A percentile compares a stretch with the other conserved stretches of the same genome.
Evolutionary conservation across 768 basidiomycete species (phyloP).

Genomic region (Leccinum truebloodii): DNA sequence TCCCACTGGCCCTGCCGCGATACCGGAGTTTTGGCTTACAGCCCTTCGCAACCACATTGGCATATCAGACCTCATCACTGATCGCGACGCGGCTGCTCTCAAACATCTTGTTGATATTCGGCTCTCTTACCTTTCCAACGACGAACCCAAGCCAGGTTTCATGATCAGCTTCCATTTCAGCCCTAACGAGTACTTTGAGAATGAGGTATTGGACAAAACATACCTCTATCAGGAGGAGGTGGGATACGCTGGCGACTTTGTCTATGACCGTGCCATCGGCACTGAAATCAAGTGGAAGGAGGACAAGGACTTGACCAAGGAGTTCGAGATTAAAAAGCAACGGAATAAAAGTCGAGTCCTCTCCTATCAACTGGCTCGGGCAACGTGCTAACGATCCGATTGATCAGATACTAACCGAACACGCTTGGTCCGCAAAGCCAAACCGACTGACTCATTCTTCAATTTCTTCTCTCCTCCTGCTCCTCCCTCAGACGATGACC

Average conservation of each 20-base stretch:
- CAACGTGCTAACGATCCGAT: slow-evolving; percentile 3
- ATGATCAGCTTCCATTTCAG: slow-evolving; percentile 82
- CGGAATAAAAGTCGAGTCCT: slow-evolving; percentile 86
- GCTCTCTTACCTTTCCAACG: slow-evolving; percentile 69
- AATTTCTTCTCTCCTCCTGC: slow-evolving; percentile 92
- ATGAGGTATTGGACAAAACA: slow-evolving; percentile 84
- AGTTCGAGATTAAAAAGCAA: slow-evolving; percentile 99
- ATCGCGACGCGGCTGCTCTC: slow-evolving; percentile 86
- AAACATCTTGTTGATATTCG: slow-evolving; percentile 80
- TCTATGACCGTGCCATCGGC: slow-evolving; percentile 93
- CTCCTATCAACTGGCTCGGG: neutral
- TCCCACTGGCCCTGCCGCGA: slow-evolving; percentile 43
- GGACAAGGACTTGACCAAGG: slow-evolving; percentile 96
- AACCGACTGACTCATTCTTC: slow-evolving; percentile 96
- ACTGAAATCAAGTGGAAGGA: slow-evolving; percentile 96
- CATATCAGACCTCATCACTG: slow-evolving; percentile 86
- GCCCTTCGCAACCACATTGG: slow-evolving; percentile 90
- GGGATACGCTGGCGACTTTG: slow-evolving; percentile 95
- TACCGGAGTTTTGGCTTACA: slow-evolving; percentile 98
- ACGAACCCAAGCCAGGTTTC: slow-evolving; percentile 84
- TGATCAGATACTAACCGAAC: slow-evolving; percentile 77
- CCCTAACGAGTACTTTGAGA: slow-evolving; percentile 86
- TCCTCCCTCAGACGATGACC: slow-evolving; percentile 68
- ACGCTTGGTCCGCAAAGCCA: slow-evolving; percentile 81
- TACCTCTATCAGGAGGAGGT: slow-evolving; percentile 92